phyloP scores from a whole-genome alignment of 2,329 filamentous ascomycete species.

The Aspergillaceae sp. region DNA sequence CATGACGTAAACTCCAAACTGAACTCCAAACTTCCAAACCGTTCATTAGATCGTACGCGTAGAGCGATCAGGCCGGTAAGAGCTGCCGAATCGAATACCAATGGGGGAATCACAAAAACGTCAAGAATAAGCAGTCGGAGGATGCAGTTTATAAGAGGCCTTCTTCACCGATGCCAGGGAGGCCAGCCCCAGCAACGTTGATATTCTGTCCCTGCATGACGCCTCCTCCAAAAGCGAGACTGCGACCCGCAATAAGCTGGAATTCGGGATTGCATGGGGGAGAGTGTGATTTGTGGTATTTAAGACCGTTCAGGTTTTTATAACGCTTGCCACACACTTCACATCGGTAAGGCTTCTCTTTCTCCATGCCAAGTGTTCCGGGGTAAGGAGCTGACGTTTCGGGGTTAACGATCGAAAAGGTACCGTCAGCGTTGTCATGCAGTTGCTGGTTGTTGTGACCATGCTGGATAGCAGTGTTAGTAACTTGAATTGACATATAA shows the following conservation, averaged over 20 bases:
- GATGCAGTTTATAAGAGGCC: constrained; percentile 25
- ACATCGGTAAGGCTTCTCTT: constrained; percentile 97
- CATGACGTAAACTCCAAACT: constrained; percentile 13
- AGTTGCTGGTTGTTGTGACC: constrained; percentile 95
- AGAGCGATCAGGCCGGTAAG: constrained; percentile 18
- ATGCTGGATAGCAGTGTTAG: constrained; percentile 45
- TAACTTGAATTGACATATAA: constrained; percentile 5
- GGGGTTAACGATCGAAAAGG: constrained; percentile 95
- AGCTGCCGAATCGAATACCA: constrained; percentile 21
- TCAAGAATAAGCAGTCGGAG: constrained; percentile 8
- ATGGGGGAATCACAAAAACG: constrained; percentile 13
- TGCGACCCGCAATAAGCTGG: constrained; percentile 43
- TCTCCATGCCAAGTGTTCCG: constrained; percentile 97
- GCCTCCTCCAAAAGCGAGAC: constrained; percentile 31
- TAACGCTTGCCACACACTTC: constrained; percentile 96
- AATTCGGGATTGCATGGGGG: constrained; percentile 83
- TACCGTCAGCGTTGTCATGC: constrained; percentile 92
- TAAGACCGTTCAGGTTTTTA: constrained; percentile 96
- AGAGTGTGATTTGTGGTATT: constrained; percentile 85
- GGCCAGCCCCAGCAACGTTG: constrained; percentile 40
- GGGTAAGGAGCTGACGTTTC: constrained; percentile 91
- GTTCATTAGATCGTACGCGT: constrained; percentile 22
- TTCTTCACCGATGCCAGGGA: constrained; percentile 40
- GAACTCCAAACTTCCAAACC: constrained; percentile 24
- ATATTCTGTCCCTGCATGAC: constrained; percentile 41